Evolutionary conservation across 192 early-diverging fungal species (phyloP).

Genomic region (Geosiphon pyriformis): DNA sequence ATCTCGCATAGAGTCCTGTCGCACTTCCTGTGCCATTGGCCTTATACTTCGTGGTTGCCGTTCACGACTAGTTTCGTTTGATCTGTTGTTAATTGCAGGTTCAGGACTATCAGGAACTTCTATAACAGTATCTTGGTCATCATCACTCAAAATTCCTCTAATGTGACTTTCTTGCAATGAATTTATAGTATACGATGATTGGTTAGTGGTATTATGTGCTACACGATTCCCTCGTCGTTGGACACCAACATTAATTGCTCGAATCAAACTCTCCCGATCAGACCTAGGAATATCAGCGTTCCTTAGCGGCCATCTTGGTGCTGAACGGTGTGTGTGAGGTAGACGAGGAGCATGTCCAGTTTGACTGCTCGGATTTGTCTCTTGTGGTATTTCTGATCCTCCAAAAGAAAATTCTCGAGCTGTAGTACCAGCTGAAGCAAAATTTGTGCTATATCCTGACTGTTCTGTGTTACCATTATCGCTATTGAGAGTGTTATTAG

Average conservation of each 20-base stretch:
- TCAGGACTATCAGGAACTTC: conserved; percentile 12
- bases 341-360: neutral
- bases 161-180: neutral
- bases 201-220: neutral
- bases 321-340: neutral
- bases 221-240: neutral
- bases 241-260: neutral
- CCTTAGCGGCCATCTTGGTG: neutral
- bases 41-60: neutral
- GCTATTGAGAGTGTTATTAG: neutral
- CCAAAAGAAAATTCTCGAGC: neutral
- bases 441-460: conserved; percentile 9
- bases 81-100: neutral
- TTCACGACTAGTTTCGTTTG: neutral
- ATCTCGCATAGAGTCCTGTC: neutral
- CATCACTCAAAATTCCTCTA: conserved; percentile 7
- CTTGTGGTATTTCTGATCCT: neutral
- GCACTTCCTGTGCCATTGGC: no score
- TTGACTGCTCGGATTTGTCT: neutral
- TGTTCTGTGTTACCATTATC: neutral
- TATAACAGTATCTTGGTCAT: neutral
- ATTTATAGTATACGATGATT: neutral
- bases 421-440: neutral
- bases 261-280: neutral
- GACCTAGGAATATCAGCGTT: neutral